Conservation (phyloP, 2,329 filamentous ascomycete genomes). For the Botrytis galanthina region DNA sequence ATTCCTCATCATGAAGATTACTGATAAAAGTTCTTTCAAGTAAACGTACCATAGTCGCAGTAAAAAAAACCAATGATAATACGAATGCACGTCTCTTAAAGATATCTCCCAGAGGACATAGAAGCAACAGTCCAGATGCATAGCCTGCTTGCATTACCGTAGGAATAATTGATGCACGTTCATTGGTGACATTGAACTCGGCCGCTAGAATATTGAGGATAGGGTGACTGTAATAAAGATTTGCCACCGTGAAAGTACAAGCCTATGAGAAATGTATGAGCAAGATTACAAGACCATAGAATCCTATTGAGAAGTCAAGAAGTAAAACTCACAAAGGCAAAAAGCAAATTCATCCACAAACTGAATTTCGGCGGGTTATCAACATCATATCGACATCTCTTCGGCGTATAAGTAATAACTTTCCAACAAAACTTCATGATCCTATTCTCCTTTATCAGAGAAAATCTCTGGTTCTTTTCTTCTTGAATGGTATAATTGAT, state of each 20-base stretch:
- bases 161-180: constrained; percentile 64
- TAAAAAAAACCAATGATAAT: constrained; percentile 63
- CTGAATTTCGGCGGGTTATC: constrained; percentile 66
- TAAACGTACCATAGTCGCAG: constrained; percentile 60
- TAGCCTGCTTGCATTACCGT: constrained; percentile 80
- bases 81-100: constrained; percentile 68
- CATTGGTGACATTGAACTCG: constrained; percentile 69
- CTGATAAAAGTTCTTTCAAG: background rate
- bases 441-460: constrained; percentile 24
- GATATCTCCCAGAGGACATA: constrained; percentile 73
- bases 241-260: constrained; percentile 69
- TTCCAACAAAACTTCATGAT: constrained; percentile 26
- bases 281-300: background rate
- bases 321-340: constrained; percentile 44
- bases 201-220: constrained; percentile 72
- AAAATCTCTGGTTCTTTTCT: constrained; percentile 23
- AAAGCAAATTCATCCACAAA: constrained; percentile 66
- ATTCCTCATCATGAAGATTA: background rate
- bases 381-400: constrained; percentile 66
- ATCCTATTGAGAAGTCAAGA: background rate
- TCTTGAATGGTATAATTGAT: constrained; percentile 19
- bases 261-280: constrained; percentile 41
- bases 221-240: constrained; percentile 79
- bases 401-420: constrained; percentile 58
- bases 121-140: constrained; percentile 67